Percentiles rank a stretch among this genome's conserved stretches.
phyloP scores from a whole-genome alignment of 192 early-diverging fungal genomes.

The Entomortierella chlamydospora region DNA sequence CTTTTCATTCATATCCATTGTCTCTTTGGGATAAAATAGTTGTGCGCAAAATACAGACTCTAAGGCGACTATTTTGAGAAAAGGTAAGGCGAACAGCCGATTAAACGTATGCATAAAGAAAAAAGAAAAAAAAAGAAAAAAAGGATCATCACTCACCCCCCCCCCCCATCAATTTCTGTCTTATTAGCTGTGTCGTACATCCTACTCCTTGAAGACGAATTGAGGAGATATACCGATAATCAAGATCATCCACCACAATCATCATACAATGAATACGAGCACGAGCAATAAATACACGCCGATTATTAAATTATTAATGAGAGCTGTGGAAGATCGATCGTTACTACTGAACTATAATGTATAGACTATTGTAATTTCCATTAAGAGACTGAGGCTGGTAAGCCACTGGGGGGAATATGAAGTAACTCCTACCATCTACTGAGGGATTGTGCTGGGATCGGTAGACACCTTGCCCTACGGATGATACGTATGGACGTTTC shows the following conservation, averaged over 20 bases:
- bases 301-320: not conserved
- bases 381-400: not conserved
- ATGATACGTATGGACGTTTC: not conserved
- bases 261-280: constrained; percentile 7
- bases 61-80: constrained; percentile 53
- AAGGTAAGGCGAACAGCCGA: too few species aligned
- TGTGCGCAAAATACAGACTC: constrained; percentile 56
- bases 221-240: constrained; percentile 18
- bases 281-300: constrained; percentile 6
- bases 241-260: constrained; percentile 6
- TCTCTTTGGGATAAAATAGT: not conserved
- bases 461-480: not conserved
- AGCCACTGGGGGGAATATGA: not conserved
- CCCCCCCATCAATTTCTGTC: not conserved
- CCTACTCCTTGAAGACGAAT: constrained; percentile 36
- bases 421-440: too few species aligned
- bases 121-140: not conserved
- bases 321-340: too few species aligned
- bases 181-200: constrained; percentile 43
- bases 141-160: not conserved
- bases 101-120: too few species aligned
- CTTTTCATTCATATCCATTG: too few species aligned
- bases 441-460: not conserved
- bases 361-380: too few species aligned
- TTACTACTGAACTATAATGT: too few species aligned